A percentile compares a stretch with the other conserved stretches of the same genome.
phyloP scores from a whole-genome alignment of 768 basidiomycete species.

The Xerocomellus amylosporus region DNA sequence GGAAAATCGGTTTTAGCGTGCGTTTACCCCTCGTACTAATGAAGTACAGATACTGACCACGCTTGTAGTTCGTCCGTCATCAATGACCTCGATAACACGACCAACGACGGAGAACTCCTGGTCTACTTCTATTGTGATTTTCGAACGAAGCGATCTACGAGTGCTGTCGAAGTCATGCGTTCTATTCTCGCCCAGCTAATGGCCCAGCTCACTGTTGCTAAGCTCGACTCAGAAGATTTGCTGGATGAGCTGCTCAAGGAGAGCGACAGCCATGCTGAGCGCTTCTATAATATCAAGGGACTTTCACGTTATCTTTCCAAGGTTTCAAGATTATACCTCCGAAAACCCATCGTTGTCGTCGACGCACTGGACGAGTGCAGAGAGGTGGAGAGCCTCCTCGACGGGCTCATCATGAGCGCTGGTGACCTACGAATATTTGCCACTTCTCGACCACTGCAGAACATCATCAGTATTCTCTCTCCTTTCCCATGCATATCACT shows the following conservation, averaged over 20 bases:
- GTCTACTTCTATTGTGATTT: constrained; percentile 22
- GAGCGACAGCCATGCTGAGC: neutral
- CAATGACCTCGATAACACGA: too few species aligned
- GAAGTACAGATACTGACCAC: too few species aligned
- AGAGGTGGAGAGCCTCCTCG: constrained; percentile 2
- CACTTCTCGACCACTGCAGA: constrained; percentile 7
- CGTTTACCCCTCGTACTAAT: too few species aligned
- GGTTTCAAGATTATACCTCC: neutral
- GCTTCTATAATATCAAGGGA: constrained; percentile 1
- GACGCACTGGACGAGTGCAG: constrained; percentile 21
- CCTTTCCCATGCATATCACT: constrained; percentile 7
- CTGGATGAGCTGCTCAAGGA: constrained; percentile 2
- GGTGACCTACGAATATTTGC: constrained; percentile 5
- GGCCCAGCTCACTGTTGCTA: neutral
- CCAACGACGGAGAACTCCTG: neutral
- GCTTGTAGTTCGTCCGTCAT: too few species aligned
- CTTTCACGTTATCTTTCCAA: neutral
- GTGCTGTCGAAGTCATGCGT: constrained; percentile 9
- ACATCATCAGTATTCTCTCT: neutral
- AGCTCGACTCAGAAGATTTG: neutral
- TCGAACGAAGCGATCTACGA: neutral
- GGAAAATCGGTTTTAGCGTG: too few species aligned
- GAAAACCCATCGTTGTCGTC: constrained; percentile 6
- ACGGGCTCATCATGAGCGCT: neutral
- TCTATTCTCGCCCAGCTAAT: constrained; percentile 12